Percentiles rank a stretch among this genome's conserved stretches.
Conservation (phyloP, 2,329 filamentous ascomycete species). For the Aspergillus proliferans region DNA sequence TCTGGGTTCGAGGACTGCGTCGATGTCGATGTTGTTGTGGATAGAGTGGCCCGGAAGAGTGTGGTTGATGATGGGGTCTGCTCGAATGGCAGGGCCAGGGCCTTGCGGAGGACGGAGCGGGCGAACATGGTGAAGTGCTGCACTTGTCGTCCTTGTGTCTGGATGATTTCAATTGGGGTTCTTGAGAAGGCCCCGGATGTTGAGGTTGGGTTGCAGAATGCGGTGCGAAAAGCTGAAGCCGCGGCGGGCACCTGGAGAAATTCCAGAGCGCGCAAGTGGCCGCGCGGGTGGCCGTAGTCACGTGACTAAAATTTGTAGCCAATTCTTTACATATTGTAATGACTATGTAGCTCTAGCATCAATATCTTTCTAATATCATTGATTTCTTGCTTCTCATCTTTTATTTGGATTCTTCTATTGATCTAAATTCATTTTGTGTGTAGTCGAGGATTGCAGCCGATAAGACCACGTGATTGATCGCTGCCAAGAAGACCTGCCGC, state of each 20-base stretch:
- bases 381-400: no score
- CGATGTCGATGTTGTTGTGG: slow-evolving; percentile 24
- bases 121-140: slow-evolving; percentile 28
- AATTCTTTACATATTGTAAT: no score
- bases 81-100: slow-evolving; percentile 22
- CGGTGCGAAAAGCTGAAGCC: slow-evolving; percentile 5
- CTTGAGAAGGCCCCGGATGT: slow-evolving; percentile 3
- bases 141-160: slow-evolving; percentile 7
- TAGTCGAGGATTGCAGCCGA: not conserved
- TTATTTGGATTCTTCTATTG: no score
- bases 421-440: no score
- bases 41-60: slow-evolving; percentile 34
- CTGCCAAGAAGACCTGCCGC: slow-evolving; percentile 7
- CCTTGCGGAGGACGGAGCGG: slow-evolving; percentile 27
- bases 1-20: slow-evolving; percentile 24
- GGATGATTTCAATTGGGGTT: slow-evolving; percentile 3
- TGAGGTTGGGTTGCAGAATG: no score
- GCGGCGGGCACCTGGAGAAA: slow-evolving; percentile 22
- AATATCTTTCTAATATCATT: no score
- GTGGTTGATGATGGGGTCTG: slow-evolving; percentile 20
- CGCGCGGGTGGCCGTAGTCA: slow-evolving; percentile 22
- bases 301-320: slow-evolving; percentile 13
- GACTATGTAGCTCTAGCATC: no score
- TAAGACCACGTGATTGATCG: slow-evolving; percentile 14
- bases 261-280: slow-evolving; percentile 26